Base-by-base conservation (phyloP, 129 eudicot genomes). In the Artemisia tridentata region DNA sequence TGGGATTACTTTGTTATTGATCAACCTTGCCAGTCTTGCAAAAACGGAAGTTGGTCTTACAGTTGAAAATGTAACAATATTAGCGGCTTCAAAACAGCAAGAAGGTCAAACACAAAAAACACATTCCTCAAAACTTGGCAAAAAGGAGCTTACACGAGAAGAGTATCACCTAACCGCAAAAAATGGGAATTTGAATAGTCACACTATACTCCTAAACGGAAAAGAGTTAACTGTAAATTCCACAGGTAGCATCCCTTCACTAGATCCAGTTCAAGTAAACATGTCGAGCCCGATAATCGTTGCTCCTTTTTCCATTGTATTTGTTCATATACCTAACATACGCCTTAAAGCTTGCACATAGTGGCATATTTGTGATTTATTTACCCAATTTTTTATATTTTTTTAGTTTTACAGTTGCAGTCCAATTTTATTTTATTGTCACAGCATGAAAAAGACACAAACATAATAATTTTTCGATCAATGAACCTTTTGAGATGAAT, bases 161-260 rank as follows among this genome's bases (percentile, higher is more conserved):
- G 97, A 91, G 70, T 91, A 91, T 74, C 97, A 91, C 61, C 76
- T 91, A 50, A 87, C 95, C 11, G 85, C 91, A 14, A 77, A 82
- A 80, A 65, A 83, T 72, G 85, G 89, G 23, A 75, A 88, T 23
- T 51, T 87, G 55, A 80, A 77, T 1, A 91, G 97, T 79, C 84
- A 79, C 18, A 78, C 13, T 46, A 58, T 88, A 54, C 80, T 79
- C 8, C 65, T 91, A 19, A 91, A 91, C 68, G 97, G 95, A 23
- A 72, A 78, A 66, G 55, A 65, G 72, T 19, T 91, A 47, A 31
- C 50, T 8, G 88, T 83, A 20, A 78, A 85, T 81, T 66, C 82
- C 3, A 72, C 80, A 0, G 95, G 95, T 21, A 50, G 6, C 19
- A 91, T 91, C 45, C 97, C 97, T 64, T 50, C 68, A 13, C 31